A percentile compares a stretch with the other conserved stretches of the same genome.
phyloP scores from a whole-genome alignment of 768 basidiomycete species.

The Leccinum rimulosum region DNA sequence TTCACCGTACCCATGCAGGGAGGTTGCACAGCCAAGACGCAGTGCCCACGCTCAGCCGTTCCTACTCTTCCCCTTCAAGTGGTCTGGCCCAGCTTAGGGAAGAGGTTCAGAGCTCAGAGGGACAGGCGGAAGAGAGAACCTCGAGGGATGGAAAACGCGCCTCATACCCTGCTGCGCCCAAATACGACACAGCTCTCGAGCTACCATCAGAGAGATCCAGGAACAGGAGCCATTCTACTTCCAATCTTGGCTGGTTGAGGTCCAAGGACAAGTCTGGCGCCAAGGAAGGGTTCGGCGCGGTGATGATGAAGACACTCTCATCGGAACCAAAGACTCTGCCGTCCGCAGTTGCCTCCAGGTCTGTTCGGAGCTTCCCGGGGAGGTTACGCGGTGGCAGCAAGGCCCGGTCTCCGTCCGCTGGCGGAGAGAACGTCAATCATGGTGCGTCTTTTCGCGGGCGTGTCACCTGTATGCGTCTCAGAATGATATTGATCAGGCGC shows the following conservation, averaged over 20 bases:
- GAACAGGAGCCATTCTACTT: conserved; percentile 56
- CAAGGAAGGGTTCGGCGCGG: conserved; percentile 8
- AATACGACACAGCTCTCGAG: conserved; percentile 8
- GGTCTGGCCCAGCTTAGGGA: neutral
- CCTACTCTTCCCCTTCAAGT: conserved; percentile 28
- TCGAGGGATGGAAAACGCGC: conserved; percentile 21
- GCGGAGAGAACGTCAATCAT: conserved; percentile 8
- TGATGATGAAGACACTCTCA: conserved; percentile 15
- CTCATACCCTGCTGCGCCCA: conserved; percentile 16
- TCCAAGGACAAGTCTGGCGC: conserved; percentile 27
- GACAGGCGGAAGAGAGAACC: neutral
- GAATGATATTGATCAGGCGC: conserved; percentile 17
- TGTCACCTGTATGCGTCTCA: conserved; percentile 1
- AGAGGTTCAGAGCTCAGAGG: neutral
- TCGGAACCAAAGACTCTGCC: conserved; percentile 14
- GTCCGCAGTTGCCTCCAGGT: conserved; percentile 3
- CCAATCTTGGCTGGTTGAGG: conserved; percentile 57
- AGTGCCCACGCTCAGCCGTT: conserved; percentile 36
- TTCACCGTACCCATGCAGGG: conserved; percentile 68
- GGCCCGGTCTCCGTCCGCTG: conserved; percentile 16
- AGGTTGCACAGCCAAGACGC: conserved; percentile 83
- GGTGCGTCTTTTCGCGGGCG: conserved; percentile 14
- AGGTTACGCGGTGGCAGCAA: conserved; percentile 23
- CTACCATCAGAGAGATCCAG: conserved; percentile 29
- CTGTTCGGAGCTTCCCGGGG: conserved; percentile 21